A percentile compares a stretch with the other conserved stretches of the same genome.
phyloP scores from a whole-genome alignment of 495 filamentous ascomycete species.

The Xylaria curta region DNA sequence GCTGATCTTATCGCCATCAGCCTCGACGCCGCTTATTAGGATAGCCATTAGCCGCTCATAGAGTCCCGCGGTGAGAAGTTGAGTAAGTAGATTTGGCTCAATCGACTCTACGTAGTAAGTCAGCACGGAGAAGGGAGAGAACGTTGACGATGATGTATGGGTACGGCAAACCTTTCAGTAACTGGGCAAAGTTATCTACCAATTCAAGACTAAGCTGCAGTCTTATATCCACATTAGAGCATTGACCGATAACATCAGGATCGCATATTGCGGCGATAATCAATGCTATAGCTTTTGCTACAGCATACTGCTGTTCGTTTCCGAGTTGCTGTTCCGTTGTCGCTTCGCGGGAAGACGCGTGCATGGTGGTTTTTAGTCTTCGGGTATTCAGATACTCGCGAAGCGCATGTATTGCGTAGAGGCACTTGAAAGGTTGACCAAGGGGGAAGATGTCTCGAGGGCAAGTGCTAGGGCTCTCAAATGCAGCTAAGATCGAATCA shows the following conservation, averaged over 20 bases:
- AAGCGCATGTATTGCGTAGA: conserved; percentile 76
- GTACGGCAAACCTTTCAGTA: conserved; percentile 50
- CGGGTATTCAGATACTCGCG: conserved; percentile 50
- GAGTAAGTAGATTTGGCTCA: conserved; percentile 26
- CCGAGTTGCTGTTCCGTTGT: conserved; percentile 29
- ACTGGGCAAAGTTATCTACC: conserved; percentile 48
- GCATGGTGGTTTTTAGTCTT: conserved; percentile 39
- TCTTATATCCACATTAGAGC: conserved; percentile 46
- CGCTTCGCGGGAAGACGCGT: conserved; percentile 46
- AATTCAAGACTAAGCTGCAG: conserved; percentile 50
- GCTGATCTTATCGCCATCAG: conserved; percentile 39
- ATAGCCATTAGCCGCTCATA: conserved; percentile 49
- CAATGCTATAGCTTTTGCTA: conserved; percentile 50
- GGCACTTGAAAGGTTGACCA: conserved; percentile 71
- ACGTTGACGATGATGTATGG: background rate
- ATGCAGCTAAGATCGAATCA: conserved; percentile 62
- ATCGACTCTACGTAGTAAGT: conserved; percentile 30
- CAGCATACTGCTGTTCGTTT: conserved; percentile 34
- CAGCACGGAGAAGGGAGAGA: background rate
- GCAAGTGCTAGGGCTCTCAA: conserved; percentile 59
- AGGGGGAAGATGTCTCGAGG: conserved; percentile 69
- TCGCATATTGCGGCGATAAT: conserved; percentile 55
- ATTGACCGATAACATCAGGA: conserved; percentile 45
- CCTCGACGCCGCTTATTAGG: conserved; percentile 34
- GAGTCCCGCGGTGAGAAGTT: conserved; percentile 41